Conservation (phyloP, 345 rosid species). For the Orychophragmus violaceus region DNA sequence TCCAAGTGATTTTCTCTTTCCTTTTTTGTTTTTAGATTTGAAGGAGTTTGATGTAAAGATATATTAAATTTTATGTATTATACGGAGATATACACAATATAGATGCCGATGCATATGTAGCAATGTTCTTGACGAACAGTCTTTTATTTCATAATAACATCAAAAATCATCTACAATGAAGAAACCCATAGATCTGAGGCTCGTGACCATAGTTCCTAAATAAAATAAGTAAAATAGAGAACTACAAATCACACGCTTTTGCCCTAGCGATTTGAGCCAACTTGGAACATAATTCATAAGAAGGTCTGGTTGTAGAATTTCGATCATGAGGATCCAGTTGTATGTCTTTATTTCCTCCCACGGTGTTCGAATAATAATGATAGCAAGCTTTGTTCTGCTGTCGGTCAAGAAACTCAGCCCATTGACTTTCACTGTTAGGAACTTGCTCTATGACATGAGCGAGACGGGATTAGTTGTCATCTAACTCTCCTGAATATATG, state of each 20-base stretch:
- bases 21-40: background rate
- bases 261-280: background rate
- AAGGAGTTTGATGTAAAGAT: slow-evolving; percentile 26
- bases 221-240: background rate
- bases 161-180: background rate
- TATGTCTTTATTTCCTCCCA: background rate
- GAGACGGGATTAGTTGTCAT: background rate
- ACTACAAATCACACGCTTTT: background rate
- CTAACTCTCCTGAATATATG: no score
- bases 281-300: background rate
- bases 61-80: slow-evolving; percentile 17
- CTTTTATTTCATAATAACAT: background rate
- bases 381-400: background rate
- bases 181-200: background rate
- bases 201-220: background rate
- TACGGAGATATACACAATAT: slow-evolving; percentile 3
- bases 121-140: slow-evolving; percentile 4
- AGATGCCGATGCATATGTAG: slow-evolving; percentile 11
- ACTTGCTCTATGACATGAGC: background rate
- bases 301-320: background rate
- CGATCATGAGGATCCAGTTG: background rate
- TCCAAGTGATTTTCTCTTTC: background rate
- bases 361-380: no score
- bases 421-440: background rate
- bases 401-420: background rate